Evolutionary conservation across 306 rosid genomes (phyloP).

Genomic region (barrel medic (Medicago truncatula)): MtrunA17r5.0-ANR NC_053043.1:16740001-16740500

Average conservation of each 20-base stretch:
- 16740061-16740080: too few relatives aligned
- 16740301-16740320: neutral
- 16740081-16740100: too few relatives aligned
- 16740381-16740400: constrained; percentile 78
- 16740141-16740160: too few relatives aligned
- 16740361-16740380: constrained; percentile 69
- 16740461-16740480: constrained; percentile 32
- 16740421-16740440: constrained; percentile 40
- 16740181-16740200: too few relatives aligned
- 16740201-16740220: neutral
- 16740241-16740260: neutral
- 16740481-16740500: constrained; percentile 15
- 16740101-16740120: too few relatives aligned
- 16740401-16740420: constrained; percentile 55
- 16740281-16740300: neutral
- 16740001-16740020: too few relatives aligned
- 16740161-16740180: too few relatives aligned
- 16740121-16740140: too few relatives aligned
- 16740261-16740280: neutral
- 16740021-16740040: too few relatives aligned
- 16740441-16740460: constrained; percentile 50
- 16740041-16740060: too few relatives aligned
- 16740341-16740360: constrained; percentile 60
- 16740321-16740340: neutral
- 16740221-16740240: neutral